A percentile compares a stretch with the other conserved stretches of the same genome.
Conservation (phyloP, 805 yeast species). For the Kodamaea jinghongensis region DNA sequence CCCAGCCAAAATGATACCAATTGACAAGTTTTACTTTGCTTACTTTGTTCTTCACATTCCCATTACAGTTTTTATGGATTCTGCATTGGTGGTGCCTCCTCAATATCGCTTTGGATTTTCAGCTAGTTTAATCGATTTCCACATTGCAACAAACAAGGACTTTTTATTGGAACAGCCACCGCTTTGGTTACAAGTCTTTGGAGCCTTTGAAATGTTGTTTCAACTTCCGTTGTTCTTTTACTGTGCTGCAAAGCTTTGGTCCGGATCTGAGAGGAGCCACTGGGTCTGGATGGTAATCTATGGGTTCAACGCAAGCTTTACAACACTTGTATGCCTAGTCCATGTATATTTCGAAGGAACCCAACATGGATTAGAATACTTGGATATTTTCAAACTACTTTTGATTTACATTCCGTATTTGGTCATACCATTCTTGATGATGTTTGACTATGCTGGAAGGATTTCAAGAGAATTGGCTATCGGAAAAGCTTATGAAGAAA, state of each 20-base stretch:
- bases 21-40: conserved; percentile 46
- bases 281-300: conserved; percentile 51
- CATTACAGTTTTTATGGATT: conserved; percentile 72
- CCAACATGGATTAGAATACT: conserved; percentile 31
- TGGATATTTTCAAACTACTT: conserved; percentile 43
- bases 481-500: not conserved
- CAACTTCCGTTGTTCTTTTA: conserved; percentile 75
- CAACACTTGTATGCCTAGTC: conserved; percentile 72
- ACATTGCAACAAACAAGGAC: conserved; percentile 66
- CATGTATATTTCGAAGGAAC: conserved; percentile 41
- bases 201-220: conserved; percentile 64
- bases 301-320: conserved; percentile 79
- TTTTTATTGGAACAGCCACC: conserved; percentile 60
- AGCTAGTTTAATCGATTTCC: conserved; percentile 51
- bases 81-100: conserved; percentile 64
- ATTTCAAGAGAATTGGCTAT: conserved; percentile 4
- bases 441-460: conserved; percentile 42
- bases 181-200: conserved; percentile 71
- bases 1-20: not conserved
- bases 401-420: conserved; percentile 69
- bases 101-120: conserved; percentile 49
- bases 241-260: conserved; percentile 22
- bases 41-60: conserved; percentile 69
- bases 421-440: conserved; percentile 58
- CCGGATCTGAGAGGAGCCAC: conserved; percentile 8